Conservation (phyloP, 768 basidiomycete species). For the Galerina marginata region DNA sequence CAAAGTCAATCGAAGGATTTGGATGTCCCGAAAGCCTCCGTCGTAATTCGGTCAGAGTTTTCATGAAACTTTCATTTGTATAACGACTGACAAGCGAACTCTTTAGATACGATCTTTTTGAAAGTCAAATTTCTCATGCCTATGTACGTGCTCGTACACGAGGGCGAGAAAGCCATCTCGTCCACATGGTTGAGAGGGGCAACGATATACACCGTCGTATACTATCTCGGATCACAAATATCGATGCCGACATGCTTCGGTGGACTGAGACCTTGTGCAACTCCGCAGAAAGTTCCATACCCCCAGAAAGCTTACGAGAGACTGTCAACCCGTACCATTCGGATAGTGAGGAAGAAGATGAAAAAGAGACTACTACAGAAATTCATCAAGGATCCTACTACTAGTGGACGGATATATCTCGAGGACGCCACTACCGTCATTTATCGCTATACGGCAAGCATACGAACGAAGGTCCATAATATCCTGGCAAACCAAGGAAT, state of each 20-base stretch:
- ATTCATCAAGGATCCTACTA: constrained; percentile 65
- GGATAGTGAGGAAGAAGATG: constrained; percentile 55
- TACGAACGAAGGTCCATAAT: constrained; percentile 13
- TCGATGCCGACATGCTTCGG: constrained; percentile 43
- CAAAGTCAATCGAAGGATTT: constrained; percentile 66
- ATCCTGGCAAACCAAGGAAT: constrained; percentile 29
- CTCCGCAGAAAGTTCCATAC: constrained; percentile 44
- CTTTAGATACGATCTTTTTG: constrained; percentile 62
- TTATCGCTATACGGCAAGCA: constrained; percentile 51
- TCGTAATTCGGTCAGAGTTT: constrained; percentile 63
- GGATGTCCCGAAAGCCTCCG: constrained; percentile 58
- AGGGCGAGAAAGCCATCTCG: constrained; percentile 54
- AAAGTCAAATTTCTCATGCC: constrained; percentile 66
- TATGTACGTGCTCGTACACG: constrained; percentile 54
- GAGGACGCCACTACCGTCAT: constrained; percentile 62
- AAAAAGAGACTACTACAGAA: constrained; percentile 27
- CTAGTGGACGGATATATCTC: constrained; percentile 62
- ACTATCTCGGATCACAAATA: constrained; percentile 47
- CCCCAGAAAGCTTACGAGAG: constrained; percentile 49
- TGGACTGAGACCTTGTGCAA: constrained; percentile 58
- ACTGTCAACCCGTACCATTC: constrained; percentile 48
- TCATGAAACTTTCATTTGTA: neutral
- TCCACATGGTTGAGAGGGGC: constrained; percentile 67
- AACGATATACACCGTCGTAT: constrained; percentile 61
- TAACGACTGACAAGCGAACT: constrained; percentile 5